Evolutionary conservation across 305 asterid genomes (phyloP).

Genomic region (Fraxinus greggii): DNA sequence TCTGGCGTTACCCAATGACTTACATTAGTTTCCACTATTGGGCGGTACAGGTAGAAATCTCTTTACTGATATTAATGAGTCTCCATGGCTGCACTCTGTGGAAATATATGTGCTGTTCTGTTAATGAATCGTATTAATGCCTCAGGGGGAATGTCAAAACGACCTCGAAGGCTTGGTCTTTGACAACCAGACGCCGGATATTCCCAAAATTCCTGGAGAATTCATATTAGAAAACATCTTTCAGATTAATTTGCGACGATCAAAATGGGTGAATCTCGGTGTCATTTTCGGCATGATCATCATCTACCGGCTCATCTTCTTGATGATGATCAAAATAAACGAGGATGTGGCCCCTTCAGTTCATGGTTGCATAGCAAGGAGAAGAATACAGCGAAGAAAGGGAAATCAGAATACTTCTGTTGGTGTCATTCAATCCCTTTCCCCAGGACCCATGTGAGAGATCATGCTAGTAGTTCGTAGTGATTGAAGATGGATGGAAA

Average conservation of each 20-base stretch:
- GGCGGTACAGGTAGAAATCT: slow-evolving; percentile 77
- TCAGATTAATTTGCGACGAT: slow-evolving; percentile 71
- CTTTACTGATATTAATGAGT: background rate
- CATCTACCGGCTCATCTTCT: slow-evolving; percentile 77
- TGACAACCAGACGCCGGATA: slow-evolving; percentile 76
- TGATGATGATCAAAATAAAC: slow-evolving; percentile 79
- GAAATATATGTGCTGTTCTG: background rate
- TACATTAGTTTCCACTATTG: slow-evolving; percentile 97
- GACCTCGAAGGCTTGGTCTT: slow-evolving; percentile 75
- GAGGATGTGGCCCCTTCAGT: slow-evolving; percentile 98
- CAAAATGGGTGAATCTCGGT: slow-evolving; percentile 82
- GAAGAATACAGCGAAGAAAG: slow-evolving; percentile 66
- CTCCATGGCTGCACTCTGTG: background rate
- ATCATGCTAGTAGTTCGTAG: background rate
- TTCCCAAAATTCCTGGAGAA: slow-evolving; percentile 82
- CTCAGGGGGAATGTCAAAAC: slow-evolving; percentile 90
- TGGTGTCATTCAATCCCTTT: slow-evolving; percentile 83
- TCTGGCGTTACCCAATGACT: slow-evolving; percentile 99
- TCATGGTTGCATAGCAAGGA: slow-evolving; percentile 77
- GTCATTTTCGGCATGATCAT: slow-evolving; percentile 84
- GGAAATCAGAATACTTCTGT: slow-evolving; percentile 58
- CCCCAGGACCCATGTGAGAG: slow-evolving; percentile 22
- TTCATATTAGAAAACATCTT: slow-evolving; percentile 72
- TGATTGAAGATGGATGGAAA: slow-evolving; percentile 11
- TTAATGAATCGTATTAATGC: background rate